Conservation (phyloP, 2,329 filamentous ascomycete genomes). For the Fusarium humuli region DNA sequence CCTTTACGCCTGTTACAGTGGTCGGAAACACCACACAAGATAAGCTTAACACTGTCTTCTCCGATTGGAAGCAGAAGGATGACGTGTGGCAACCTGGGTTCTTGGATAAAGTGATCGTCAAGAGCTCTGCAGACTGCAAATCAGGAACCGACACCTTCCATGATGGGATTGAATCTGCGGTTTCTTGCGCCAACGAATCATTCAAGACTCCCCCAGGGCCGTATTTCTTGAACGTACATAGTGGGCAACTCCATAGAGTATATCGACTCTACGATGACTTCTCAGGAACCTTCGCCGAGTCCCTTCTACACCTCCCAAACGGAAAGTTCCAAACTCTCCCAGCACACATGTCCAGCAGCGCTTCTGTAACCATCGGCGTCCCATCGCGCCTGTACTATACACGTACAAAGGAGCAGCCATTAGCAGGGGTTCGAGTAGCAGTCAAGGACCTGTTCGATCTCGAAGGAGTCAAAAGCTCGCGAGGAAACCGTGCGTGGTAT, state of each 20-base stretch:
- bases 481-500: conserved; percentile 12
- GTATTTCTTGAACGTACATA: background rate
- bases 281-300: background rate
- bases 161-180: rapidly evolving
- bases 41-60: rapidly evolving
- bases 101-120: background rate
- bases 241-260: background rate
- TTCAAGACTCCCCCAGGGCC: background rate
- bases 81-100: conserved; percentile 3
- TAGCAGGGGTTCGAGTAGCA: conserved; percentile 7
- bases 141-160: background rate
- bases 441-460: conserved; percentile 31
- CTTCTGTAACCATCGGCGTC: conserved; percentile 16
- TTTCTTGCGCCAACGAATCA: background rate
- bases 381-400: conserved; percentile 12
- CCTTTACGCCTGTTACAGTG: background rate
- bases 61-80: background rate
- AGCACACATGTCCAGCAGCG: background rate
- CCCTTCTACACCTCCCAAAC: background rate
- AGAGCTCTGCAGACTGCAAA: background rate
- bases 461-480: conserved; percentile 27
- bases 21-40: background rate
- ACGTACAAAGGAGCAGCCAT: background rate
- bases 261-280: conserved; percentile 2
- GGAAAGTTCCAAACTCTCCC: background rate